Percentiles rank a stretch among this genome's conserved stretches.
Evolutionary conservation across 108 stramenopile genomes (phyloP).

Genomic region (Pinguiococcus pyrenoidosus): DNA sequence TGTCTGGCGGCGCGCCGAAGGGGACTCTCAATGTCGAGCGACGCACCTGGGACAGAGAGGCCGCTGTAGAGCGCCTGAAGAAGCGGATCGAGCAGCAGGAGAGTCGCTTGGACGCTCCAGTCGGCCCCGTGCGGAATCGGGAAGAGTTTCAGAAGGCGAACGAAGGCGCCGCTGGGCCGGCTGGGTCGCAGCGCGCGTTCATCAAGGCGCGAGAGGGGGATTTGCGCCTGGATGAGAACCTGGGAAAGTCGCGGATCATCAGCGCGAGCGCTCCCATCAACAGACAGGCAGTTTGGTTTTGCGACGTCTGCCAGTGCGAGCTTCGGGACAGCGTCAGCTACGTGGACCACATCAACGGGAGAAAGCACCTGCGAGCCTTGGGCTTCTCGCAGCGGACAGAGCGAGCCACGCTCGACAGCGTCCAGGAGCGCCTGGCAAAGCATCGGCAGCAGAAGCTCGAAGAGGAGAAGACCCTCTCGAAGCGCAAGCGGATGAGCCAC

Average conservation of each 20-base stretch:
- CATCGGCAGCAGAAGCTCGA: slow-evolving; percentile 37
- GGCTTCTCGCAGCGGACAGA: slow-evolving; percentile 87
- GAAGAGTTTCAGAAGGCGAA: slow-evolving; percentile 78
- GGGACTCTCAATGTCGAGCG: slow-evolving; percentile 57
- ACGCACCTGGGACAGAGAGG: slow-evolving; percentile 82
- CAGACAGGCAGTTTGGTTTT: slow-evolving; percentile 67
- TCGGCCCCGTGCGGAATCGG: slow-evolving; percentile 30
- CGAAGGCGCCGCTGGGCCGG: slow-evolving; percentile 57
- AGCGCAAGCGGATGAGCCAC: background rate
- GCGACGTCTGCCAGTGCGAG: slow-evolving; percentile 85
- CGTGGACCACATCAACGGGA: slow-evolving; percentile 87
- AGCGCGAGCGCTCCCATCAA: slow-evolving; percentile 19
- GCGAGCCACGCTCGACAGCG: slow-evolving; percentile 62
- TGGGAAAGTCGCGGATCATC: slow-evolving; percentile 69
- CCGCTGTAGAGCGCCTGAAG: slow-evolving; percentile 56
- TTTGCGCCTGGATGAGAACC: slow-evolving; percentile 59
- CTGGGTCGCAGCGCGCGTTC: slow-evolving; percentile 69
- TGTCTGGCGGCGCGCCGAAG: too few species aligned
- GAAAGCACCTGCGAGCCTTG: slow-evolving; percentile 81
- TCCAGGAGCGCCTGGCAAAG: slow-evolving; percentile 31
- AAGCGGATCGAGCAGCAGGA: slow-evolving; percentile 16
- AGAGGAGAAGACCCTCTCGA: slow-evolving; percentile 7
- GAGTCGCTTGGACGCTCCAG: too few species aligned
- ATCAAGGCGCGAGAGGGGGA: slow-evolving; percentile 60
- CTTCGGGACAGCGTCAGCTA: slow-evolving; percentile 80